These are phyloP conservation scores for Sanghuangporus weigelae DNA, from an alignment of 1,284 basidiomycete genomes.

Conservation along the genomic window DNA sequence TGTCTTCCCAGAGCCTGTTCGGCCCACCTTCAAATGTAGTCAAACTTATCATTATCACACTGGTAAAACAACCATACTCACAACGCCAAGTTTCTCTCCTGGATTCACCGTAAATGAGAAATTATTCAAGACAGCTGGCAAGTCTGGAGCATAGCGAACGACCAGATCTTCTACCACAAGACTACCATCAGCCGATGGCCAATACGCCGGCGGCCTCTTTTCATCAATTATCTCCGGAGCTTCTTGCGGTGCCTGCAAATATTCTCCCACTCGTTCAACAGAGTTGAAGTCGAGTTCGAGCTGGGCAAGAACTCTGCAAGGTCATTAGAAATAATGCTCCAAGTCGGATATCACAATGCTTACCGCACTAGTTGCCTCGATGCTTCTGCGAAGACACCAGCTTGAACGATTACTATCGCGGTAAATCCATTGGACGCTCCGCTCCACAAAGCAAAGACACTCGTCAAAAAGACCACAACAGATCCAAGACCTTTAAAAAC, in stretches of 20 bases:
- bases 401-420: constrained; percentile 77
- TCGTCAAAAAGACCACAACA: constrained; percentile 69
- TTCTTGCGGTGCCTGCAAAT: constrained; percentile 74
- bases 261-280: constrained; percentile 81
- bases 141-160: constrained; percentile 69
- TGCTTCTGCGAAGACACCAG: constrained; percentile 64
- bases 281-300: constrained; percentile 73
- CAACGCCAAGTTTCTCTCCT: constrained; percentile 74
- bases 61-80: constrained; percentile 27
- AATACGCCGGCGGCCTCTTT: constrained; percentile 64
- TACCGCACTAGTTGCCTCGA: constrained; percentile 62
- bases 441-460: constrained; percentile 64
- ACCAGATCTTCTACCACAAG: constrained; percentile 58
- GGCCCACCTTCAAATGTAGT: constrained; percentile 42
- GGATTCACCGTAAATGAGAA: constrained; percentile 67
- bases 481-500: constrained; percentile 59
- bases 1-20: constrained; percentile 65
- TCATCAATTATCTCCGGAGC: constrained; percentile 60
- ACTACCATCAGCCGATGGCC: constrained; percentile 62
- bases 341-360: constrained; percentile 5
- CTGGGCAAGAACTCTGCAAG: constrained; percentile 52
- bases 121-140: constrained; percentile 66
- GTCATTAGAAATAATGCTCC: not conserved
- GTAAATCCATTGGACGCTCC: constrained; percentile 67
- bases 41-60: not conserved